Evolutionary conservation across 2,329 filamentous ascomycete genomes (phyloP).

Genomic region (Talaromyces funiculosus): DNA sequence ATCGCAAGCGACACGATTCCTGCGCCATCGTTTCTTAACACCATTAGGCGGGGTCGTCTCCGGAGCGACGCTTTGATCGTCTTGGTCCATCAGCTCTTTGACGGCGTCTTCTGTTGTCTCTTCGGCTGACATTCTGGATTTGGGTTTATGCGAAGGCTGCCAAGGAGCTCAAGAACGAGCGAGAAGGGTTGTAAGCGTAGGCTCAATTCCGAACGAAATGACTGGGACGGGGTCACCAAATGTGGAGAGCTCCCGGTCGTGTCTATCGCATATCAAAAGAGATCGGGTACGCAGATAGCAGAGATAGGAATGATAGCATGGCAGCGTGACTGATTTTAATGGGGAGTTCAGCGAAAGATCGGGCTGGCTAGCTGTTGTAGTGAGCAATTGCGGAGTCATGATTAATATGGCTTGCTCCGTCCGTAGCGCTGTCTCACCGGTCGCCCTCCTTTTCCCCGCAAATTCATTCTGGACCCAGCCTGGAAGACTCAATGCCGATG

Average conservation of each 20-base stretch:
- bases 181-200: neutral
- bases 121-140: constrained; percentile 2
- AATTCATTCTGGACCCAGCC: neutral
- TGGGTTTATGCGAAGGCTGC: neutral
- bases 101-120: neutral
- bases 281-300: neutral
- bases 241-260: neutral
- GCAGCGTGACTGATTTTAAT: no score
- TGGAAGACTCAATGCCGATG: neutral
- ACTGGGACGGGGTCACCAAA: neutral
- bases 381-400: neutral
- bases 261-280: neutral
- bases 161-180: neutral
- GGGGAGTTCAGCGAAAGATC: neutral
- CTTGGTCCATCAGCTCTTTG: constrained; percentile 3
- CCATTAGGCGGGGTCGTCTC: constrained; percentile 14
- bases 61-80: neutral
- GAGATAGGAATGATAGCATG: neutral
- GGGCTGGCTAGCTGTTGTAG: neutral
- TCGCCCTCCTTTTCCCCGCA: neutral
- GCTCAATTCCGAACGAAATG: neutral
- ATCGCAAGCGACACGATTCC: constrained; percentile 63
- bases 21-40: constrained; percentile 32
- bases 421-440: neutral
- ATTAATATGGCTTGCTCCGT: no score